These are phyloP conservation scores for Wickerhamiella dianesei DNA, from an alignment of 805 yeast genomes.

Conservation along the genomic window DNA sequence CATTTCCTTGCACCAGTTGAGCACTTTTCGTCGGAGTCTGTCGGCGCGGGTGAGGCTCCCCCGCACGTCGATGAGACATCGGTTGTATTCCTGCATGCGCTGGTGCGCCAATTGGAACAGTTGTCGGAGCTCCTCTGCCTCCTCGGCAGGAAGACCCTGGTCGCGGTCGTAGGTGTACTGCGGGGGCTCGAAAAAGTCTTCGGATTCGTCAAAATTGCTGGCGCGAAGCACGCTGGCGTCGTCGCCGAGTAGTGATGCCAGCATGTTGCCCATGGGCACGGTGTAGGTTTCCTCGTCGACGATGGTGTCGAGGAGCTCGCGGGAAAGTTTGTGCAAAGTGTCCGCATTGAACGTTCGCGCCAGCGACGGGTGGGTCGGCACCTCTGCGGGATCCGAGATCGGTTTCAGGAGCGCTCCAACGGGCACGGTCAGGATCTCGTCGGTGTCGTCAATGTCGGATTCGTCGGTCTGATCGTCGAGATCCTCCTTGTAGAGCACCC, in stretches of 20 bases:
- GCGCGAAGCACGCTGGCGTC: conserved; percentile 36
- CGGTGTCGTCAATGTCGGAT: conserved; percentile 25
- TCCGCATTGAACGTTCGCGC: conserved; percentile 48
- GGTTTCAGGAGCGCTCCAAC: conserved; percentile 47
- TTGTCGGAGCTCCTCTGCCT: conserved; percentile 59
- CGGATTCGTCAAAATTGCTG: conserved; percentile 29
- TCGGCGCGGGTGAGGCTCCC: conserved; percentile 68
- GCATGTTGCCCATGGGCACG: conserved; percentile 52
- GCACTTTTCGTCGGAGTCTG: conserved; percentile 53
- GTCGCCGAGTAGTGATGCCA: conserved; percentile 77
- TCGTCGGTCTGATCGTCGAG: conserved; percentile 15
- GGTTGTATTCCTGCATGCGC: conserved; percentile 72
- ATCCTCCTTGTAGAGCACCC: conserved; percentile 24
- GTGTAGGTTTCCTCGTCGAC: conserved; percentile 71
- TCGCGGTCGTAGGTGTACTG: conserved; percentile 34
- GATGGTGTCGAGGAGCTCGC: conserved; percentile 61
- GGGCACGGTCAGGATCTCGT: conserved; percentile 38
- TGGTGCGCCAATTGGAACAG: conserved; percentile 67
- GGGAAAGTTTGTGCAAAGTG: conserved; percentile 48
- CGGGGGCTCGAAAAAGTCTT: conserved; percentile 59
- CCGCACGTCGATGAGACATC: conserved; percentile 62
- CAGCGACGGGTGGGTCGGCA: conserved; percentile 56
- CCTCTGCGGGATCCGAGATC: conserved; percentile 64
- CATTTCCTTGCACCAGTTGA: conserved; percentile 78
- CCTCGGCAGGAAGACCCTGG: conserved; percentile 38